phyloP scores from a whole-genome alignment of 345 rosid genomes.

The Eutrema japonicum region DNA sequence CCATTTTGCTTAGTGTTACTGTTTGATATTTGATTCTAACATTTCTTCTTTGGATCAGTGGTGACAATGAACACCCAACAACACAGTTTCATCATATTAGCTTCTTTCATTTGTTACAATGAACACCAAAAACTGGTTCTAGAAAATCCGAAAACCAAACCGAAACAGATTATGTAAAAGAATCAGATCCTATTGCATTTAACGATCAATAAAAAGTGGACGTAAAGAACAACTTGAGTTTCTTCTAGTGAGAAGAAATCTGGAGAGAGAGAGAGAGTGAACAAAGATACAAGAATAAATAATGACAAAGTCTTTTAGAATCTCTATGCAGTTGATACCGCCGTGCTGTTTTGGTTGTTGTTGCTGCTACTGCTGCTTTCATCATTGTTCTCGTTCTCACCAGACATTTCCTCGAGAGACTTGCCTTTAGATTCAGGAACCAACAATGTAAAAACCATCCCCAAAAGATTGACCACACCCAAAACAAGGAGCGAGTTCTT shows the following conservation, averaged over 20 bases:
- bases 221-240: constrained; percentile 11
- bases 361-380: constrained; percentile 28
- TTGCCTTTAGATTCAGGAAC: constrained; percentile 91
- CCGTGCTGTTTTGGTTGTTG: constrained; percentile 35
- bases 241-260: constrained; percentile 27
- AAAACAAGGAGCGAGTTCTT: constrained; percentile 69
- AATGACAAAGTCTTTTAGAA: constrained; percentile 9
- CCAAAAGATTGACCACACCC: constrained; percentile 66
- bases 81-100: background rate
- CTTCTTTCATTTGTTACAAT: background rate
- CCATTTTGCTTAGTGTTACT: background rate
- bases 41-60: constrained; percentile 1
- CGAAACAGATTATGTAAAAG: constrained; percentile 11
- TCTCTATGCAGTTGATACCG: constrained; percentile 41
- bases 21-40: constrained; percentile 11
- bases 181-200: constrained; percentile 37
- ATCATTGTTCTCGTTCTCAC: constrained; percentile 58
- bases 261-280: background rate
- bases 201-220: constrained; percentile 7
- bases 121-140: background rate
- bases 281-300: constrained; percentile 6
- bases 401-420: constrained; percentile 82
- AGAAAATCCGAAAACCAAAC: background rate
- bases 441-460: constrained; percentile 70
- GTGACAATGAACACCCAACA: background rate